These are phyloP conservation scores for Abelmoschus esculentus DNA, from an alignment of 345 rosid species.

Conservation along the genomic window DNA sequence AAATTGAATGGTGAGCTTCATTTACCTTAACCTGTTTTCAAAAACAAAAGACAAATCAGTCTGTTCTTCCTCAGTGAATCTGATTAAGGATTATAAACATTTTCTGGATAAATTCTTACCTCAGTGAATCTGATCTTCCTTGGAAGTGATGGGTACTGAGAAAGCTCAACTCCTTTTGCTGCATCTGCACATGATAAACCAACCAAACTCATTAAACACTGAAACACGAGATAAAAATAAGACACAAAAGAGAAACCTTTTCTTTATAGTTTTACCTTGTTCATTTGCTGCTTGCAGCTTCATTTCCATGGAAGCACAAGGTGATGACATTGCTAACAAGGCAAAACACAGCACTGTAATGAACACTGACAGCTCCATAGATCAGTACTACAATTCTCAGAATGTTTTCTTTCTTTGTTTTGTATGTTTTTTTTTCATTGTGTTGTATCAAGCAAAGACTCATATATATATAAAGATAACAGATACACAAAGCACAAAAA, in stretches of 20 bases:
- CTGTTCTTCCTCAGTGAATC: too few relatives aligned
- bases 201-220: neutral
- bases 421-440: neutral
- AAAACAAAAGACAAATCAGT: neutral
- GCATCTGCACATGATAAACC: constrained; percentile 3
- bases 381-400: neutral
- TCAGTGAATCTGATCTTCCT: constrained; percentile 14
- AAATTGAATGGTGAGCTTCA: neutral
- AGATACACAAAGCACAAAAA: constrained; percentile 13
- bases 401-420: neutral
- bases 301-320: constrained; percentile 13
- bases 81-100: neutral
- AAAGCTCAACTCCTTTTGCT: constrained; percentile 6
- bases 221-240: neutral
- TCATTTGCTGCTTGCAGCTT: constrained; percentile 11
- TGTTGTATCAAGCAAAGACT: neutral
- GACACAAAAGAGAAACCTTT: neutral
- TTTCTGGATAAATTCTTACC: constrained; percentile 3
- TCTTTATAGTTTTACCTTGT: constrained; percentile 6
- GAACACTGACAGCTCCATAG: constrained; percentile 5
- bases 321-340: neutral
- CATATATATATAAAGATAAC: neutral
- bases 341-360: neutral
- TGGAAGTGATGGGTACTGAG: neutral
- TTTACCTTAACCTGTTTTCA: constrained; percentile 7